Conservation (phyloP, 306 rosid species). For the Sophora flavescens region DNA sequence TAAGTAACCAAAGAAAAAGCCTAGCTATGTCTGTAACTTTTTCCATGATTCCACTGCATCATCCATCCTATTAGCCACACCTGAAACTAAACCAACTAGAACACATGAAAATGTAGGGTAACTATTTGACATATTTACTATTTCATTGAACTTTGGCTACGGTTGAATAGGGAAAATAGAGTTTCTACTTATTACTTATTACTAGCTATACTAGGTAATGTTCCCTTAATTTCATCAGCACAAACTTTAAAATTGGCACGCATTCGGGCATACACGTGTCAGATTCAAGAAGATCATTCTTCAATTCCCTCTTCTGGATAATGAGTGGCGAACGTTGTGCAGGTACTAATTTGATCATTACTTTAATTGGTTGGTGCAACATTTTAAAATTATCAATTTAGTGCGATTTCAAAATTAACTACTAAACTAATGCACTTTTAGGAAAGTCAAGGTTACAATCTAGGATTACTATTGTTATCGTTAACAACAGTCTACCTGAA, state of each 20-base stretch:
- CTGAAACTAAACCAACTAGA: constrained; percentile 11
- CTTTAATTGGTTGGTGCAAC: too few relatives aligned
- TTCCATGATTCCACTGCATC: constrained; percentile 10
- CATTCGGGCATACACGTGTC: constrained; percentile 40
- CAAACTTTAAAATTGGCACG: constrained; percentile 4
- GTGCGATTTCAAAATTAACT: too few relatives aligned
- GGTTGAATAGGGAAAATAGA: constrained; percentile 42
- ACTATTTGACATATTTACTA: constrained; percentile 11
- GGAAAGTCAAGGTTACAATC: too few relatives aligned
- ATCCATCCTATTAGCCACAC: not conserved
- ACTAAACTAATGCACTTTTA: too few relatives aligned
- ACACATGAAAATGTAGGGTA: not conserved
- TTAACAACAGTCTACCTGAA: too few relatives aligned
- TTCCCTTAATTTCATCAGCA: constrained; percentile 39
- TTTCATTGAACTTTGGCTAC: constrained; percentile 19
- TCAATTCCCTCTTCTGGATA: not conserved
- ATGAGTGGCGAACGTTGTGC: too few relatives aligned
- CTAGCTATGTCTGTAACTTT: not conserved
- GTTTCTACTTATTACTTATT: constrained; percentile 29
- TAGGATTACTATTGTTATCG: too few relatives aligned
- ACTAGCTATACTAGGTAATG: constrained; percentile 34
- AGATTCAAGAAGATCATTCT: constrained; percentile 20
- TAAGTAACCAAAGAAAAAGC: not conserved
- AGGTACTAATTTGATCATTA: too few relatives aligned
- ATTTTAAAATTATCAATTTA: too few relatives aligned